Conservation (phyloP, 257 asterid genomes). For the Primulina tabacum region DNA sequence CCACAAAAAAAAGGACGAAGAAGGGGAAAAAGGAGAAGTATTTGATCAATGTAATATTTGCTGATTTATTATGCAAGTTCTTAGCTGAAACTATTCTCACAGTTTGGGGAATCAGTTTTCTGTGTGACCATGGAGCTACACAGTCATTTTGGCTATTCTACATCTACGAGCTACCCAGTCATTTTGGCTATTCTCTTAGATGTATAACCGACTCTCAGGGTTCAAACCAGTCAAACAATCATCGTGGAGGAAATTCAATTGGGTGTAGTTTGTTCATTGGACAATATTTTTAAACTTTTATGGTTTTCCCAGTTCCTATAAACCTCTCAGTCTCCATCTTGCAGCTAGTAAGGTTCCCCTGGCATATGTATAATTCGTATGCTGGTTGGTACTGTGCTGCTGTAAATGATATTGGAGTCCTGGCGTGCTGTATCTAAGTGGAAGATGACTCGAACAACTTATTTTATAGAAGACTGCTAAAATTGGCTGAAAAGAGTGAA, state of each 20-base stretch:
- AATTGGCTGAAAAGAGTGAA: neutral
- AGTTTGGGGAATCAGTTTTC: neutral
- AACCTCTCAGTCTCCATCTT: neutral
- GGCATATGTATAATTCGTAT: neutral
- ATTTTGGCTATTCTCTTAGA: neutral
- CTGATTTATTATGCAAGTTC: neutral
- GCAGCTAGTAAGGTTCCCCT: slow-evolving; percentile 11
- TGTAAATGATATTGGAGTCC: slow-evolving; percentile 7
- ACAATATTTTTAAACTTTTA: neutral
- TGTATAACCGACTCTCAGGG: neutral
- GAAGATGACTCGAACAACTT: slow-evolving; percentile 2
- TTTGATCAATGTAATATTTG: neutral
- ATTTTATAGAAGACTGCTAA: neutral
- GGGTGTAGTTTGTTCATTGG: no score
- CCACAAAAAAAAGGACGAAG: neutral
- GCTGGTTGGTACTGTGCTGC: neutral
- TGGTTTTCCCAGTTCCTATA: neutral
- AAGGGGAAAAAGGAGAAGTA: no score
- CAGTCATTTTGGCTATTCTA: neutral
- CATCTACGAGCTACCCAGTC: neutral
- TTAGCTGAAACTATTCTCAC: neutral
- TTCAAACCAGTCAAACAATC: no score
- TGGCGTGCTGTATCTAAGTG: neutral
- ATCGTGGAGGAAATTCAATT: no score
- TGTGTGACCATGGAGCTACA: neutral